Evolutionary conservation across 2,329 filamentous ascomycete species (phyloP).

Genomic region (Penicillium crustosum): DNA sequence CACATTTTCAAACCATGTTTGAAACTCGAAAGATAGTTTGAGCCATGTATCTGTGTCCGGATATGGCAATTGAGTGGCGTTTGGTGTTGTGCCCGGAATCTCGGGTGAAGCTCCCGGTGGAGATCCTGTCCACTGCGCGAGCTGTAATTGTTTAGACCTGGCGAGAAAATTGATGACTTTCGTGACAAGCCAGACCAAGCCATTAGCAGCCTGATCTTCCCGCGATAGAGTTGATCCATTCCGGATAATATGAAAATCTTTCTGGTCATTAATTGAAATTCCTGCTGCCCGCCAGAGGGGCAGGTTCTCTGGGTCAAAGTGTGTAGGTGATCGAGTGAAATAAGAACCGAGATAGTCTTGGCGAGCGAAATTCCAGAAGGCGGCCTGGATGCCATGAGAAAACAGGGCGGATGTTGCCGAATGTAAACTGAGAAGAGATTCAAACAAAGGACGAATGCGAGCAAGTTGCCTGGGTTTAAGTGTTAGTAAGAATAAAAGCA

Average conservation of each 20-base stretch:
- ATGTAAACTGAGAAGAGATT: slow-evolving; percentile 41
- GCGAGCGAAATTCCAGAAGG: slow-evolving; percentile 64
- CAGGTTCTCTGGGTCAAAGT: slow-evolving; percentile 58
- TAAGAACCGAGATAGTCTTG: slow-evolving; percentile 63
- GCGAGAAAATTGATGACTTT: slow-evolving; percentile 65
- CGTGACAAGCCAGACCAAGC: slow-evolving; percentile 60
- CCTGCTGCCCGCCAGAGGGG: slow-evolving; percentile 62
- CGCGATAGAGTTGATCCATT: slow-evolving; percentile 45
- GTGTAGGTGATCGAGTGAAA: slow-evolving; percentile 58
- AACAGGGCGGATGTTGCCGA: slow-evolving; percentile 30
- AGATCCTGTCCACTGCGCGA: slow-evolving; percentile 34
- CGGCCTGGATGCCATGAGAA: slow-evolving; percentile 55
- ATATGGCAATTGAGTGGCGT: slow-evolving; percentile 40
- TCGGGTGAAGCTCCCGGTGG: slow-evolving; percentile 41
- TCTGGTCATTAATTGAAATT: slow-evolving; percentile 53
- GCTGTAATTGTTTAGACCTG: slow-evolving; percentile 53
- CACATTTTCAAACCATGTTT: slow-evolving; percentile 57
- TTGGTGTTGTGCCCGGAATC: slow-evolving; percentile 1
- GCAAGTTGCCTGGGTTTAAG: slow-evolving; percentile 53
- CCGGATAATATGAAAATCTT: slow-evolving; percentile 40
- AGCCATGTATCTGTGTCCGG: slow-evolving; percentile 53
- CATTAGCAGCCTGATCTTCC: slow-evolving; percentile 62
- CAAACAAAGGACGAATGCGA: slow-evolving; percentile 59
- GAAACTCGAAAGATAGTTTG: slow-evolving; percentile 54
- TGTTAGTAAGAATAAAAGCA: slow-evolving; percentile 7